Evolutionary conservation across 495 filamentous ascomycete genomes (phyloP), one percentile per base, ranked within the genome.

Genomic region (Hypomontagnella monticulosa): DNA sequence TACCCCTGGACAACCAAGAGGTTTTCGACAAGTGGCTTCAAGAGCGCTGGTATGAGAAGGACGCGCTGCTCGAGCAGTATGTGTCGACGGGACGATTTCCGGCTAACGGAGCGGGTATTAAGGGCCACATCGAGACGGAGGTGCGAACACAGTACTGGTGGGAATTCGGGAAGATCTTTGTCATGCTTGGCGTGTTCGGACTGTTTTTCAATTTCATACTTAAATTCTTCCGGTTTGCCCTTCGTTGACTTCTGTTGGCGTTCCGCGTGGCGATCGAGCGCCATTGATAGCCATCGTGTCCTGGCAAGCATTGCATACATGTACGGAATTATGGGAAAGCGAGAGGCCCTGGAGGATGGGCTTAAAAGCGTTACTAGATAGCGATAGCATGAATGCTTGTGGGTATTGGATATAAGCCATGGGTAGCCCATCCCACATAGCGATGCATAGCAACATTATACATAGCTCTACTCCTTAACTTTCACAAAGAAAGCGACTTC

Each of bases 11-110:
- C 23, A 83, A 85, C 70, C 73, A 73, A 8, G 83, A 87, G 47
- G 72, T 78, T 19, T 93, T 95, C 63, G 87, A 90, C 27, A 51
- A 79, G n/a, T 95, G 92, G 92, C 80, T 93, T 4, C 81, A 85
- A 32, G 78, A 88, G 53, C 83, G 90, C 19, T 95, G 91, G 91
- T 81, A 83, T 38, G 92, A 95, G 71, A 95, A 95, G 72, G 91
- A 95, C 54, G 81, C 82, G 5, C 76, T 94, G 27, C 79, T 95
- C 36, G 91, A 94, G 62, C 74, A 87, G 48, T 95, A 90, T 63
- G 59, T 88, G 11, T 76, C 83, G 5, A 89, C 87, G 18, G 91
- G 90, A 0, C 81, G 84, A 20, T 93, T 95, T 73, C 91, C 91
- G 0, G 76, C 70, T 40, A 78, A 77, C 42, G 67, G 56, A 16